Conservation (phyloP, 148 eudicot genomes). For the Camellia japonica region DNA sequence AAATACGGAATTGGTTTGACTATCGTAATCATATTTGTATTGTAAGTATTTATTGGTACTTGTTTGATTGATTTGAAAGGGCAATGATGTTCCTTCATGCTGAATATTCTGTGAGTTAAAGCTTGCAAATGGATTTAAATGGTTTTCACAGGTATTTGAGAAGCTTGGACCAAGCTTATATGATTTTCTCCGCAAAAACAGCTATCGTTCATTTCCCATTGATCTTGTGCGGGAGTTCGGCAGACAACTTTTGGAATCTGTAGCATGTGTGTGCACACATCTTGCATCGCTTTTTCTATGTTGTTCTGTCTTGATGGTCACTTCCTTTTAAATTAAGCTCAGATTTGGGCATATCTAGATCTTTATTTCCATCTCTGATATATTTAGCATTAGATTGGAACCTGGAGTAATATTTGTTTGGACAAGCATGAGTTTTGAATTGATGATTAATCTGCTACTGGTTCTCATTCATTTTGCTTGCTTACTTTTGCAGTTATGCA, state of each 20-base stretch:
- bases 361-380: constrained; percentile 4
- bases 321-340: constrained; percentile 1
- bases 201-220: constrained; percentile 66
- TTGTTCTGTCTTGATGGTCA: not conserved
- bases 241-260: constrained; percentile 68
- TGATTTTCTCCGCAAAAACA: constrained; percentile 66
- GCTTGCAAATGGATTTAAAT: constrained; percentile 40
- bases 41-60: constrained; percentile 66
- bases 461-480: constrained; percentile 13
- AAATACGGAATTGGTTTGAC: constrained; percentile 99
- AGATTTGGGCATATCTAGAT: not conserved
- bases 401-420: not conserved
- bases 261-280: constrained; percentile 54
- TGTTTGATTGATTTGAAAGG: constrained; percentile 31
- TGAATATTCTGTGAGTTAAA: constrained; percentile 41
- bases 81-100: constrained; percentile 23
- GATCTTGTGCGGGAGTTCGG: constrained; percentile 70
- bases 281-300: constrained; percentile 24
- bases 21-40: constrained; percentile 99
- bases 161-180: constrained; percentile 71
- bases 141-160: constrained; percentile 63
- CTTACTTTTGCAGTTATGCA: constrained; percentile 56
- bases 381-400: not conserved
- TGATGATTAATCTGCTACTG: not conserved
- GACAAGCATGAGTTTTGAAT: no score